These are phyloP conservation scores for Apiosordaria backusii DNA, from an alignment of 495 filamentous ascomycete genomes.

Conservation along the genomic window DNA sequence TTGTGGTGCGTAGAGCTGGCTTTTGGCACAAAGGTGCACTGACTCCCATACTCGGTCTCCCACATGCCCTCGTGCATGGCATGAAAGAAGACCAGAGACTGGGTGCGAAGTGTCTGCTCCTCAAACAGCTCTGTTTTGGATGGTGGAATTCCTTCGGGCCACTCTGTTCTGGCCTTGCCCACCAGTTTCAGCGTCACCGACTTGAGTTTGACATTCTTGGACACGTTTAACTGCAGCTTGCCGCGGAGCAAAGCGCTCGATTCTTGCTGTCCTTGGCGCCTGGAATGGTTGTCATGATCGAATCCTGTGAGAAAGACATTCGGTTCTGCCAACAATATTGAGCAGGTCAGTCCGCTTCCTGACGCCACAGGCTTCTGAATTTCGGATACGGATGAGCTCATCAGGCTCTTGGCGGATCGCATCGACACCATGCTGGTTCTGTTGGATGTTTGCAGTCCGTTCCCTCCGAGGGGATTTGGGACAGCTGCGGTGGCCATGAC, in stretches of 20 bases:
- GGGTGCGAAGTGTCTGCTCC: constrained; percentile 69
- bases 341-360: constrained; percentile 68
- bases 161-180: constrained; percentile 85
- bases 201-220: constrained; percentile 92
- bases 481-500: constrained; percentile 26
- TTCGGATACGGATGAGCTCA: constrained; percentile 42
- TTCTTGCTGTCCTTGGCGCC: constrained; percentile 46
- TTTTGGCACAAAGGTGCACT: constrained; percentile 47
- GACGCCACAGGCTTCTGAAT: constrained; percentile 67
- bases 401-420: constrained; percentile 42
- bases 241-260: constrained; percentile 82
- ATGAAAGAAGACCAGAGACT: constrained; percentile 80
- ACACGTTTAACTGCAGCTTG: constrained; percentile 74
- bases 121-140: constrained; percentile 80
- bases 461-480: constrained; percentile 11
- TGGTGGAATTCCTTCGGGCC: constrained; percentile 97
- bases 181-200: constrained; percentile 83
- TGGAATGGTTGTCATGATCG: constrained; percentile 69
- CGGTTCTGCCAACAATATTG: constrained; percentile 79
- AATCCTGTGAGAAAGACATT: constrained; percentile 88
- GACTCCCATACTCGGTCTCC: constrained; percentile 58
- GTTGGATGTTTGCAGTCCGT: constrained; percentile 25
- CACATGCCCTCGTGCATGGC: constrained; percentile 55
- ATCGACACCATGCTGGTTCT: constrained; percentile 45
- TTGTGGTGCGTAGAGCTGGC: constrained; percentile 23